These are phyloP conservation scores for Shiraia sp. DNA, from an alignment of 2,329 filamentous ascomycete species.

Conservation along the genomic window DNA sequence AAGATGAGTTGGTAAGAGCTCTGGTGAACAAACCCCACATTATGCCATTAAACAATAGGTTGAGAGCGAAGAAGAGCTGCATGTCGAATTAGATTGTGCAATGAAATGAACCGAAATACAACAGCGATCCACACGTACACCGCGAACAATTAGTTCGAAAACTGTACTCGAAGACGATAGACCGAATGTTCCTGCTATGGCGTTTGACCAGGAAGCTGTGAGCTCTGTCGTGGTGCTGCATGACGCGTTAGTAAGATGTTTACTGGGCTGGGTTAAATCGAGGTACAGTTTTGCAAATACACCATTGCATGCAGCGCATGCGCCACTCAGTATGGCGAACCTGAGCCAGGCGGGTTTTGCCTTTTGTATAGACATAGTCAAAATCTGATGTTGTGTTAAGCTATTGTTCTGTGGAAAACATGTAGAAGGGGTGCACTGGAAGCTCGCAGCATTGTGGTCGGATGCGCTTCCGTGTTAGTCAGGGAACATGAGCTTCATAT, in stretches of 20 bases:
- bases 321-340: conserved; percentile 73
- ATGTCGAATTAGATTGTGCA: conserved; percentile 4
- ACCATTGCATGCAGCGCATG: conserved; percentile 79
- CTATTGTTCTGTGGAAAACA: conserved; percentile 4
- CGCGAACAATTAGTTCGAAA: conserved; percentile 56
- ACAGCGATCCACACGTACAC: conserved; percentile 46
- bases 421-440: conserved; percentile 14
- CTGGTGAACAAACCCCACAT: conserved; percentile 87
- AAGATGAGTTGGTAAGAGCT: conserved; percentile 72
- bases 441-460: conserved; percentile 9
- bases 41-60: conserved; percentile 74
- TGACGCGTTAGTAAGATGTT: conserved; percentile 10
- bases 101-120: not conserved
- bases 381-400: not conserved
- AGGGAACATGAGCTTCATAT: conserved; percentile 3
- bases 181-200: conserved; percentile 54
- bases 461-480: conserved; percentile 18
- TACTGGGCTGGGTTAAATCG: conserved; percentile 2
- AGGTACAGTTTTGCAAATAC: conserved; percentile 81
- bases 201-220: conserved; percentile 57
- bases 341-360: conserved; percentile 56
- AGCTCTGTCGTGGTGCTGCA: conserved; percentile 63
- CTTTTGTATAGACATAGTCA: conserved; percentile 26
- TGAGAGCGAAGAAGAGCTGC: conserved; percentile 74
- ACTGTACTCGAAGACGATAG: conserved; percentile 51